Evolutionary conservation across 2,329 filamentous ascomycete genomes (phyloP).

Genomic region (Pyricularia pennisetigena): DNA sequence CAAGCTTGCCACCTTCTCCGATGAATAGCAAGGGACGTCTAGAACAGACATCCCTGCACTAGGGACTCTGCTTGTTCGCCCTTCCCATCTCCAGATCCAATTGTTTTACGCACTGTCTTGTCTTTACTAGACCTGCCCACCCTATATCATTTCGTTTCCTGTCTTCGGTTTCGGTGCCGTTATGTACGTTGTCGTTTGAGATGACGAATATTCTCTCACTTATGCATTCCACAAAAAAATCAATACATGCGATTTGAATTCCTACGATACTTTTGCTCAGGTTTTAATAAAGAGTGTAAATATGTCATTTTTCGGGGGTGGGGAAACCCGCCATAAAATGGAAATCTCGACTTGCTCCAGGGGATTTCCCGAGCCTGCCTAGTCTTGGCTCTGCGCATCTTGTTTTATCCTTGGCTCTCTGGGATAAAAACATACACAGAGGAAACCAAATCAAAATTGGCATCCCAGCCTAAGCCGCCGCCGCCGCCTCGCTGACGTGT

Average conservation of each 20-base stretch:
- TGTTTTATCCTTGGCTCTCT: neutral
- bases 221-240: neutral
- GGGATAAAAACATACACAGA: neutral
- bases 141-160: neutral
- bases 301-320: neutral
- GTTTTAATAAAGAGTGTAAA: no score
- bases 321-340: neutral
- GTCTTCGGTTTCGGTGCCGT: neutral
- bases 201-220: neutral
- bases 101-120: neutral
- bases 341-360: neutral
- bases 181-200: neutral
- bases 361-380: neutral
- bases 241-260: no score
- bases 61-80: neutral
- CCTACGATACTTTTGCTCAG: no score
- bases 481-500: neutral
- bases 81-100: neutral
- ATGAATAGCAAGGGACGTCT: neutral
- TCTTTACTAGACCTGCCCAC: no score
- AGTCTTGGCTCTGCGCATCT: neutral
- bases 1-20: neutral
- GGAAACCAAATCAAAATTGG: neutral
- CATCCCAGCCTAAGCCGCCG: neutral
- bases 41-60: neutral